These are phyloP conservation scores for Geotrichum cucujoidarum DNA, from an alignment of 1,139 yeast species.

Conservation along the genomic window DNA sequence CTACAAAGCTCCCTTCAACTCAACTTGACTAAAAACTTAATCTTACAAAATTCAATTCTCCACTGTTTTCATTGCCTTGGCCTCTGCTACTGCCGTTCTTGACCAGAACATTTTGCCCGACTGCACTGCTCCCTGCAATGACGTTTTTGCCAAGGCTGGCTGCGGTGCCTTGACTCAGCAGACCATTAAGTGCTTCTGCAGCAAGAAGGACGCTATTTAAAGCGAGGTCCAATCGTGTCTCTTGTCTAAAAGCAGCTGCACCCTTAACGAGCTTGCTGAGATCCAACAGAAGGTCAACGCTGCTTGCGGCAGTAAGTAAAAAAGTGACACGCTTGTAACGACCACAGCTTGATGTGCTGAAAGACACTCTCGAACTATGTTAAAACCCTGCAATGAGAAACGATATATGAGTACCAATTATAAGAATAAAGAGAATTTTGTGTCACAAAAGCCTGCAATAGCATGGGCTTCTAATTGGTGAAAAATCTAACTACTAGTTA, in stretches of 20 bases:
- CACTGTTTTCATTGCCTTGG: neutral
- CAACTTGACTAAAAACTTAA: neutral
- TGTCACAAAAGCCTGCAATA: no score
- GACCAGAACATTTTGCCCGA: slow-evolving; percentile 8
- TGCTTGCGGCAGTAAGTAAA: slow-evolving; percentile 11
- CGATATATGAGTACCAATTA: no score
- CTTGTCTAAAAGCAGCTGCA: slow-evolving; percentile 6
- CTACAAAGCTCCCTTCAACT: neutral
- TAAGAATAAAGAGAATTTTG: no score
- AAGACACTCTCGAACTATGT: neutral
- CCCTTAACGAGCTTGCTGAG: slow-evolving; percentile 5
- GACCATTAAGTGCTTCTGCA: slow-evolving; percentile 15
- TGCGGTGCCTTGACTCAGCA: slow-evolving; percentile 14
- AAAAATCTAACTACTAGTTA: no score
- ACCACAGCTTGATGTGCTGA: no score
- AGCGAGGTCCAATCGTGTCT: slow-evolving; percentile 11
- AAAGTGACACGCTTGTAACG: no score
- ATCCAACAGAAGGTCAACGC: slow-evolving; percentile 7
- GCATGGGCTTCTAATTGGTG: no score
- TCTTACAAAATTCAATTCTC: slow-evolving; percentile 6
- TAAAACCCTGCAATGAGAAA: no score
- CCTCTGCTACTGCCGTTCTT: slow-evolving; percentile 2
- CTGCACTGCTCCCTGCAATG: slow-evolving; percentile 10
- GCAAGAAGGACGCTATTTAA: slow-evolving; percentile 5
- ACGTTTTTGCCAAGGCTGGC: slow-evolving; percentile 12